phyloP scores from a whole-genome alignment of 192 early-diverging fungal species.

The Linnemannia elongata region DNA sequence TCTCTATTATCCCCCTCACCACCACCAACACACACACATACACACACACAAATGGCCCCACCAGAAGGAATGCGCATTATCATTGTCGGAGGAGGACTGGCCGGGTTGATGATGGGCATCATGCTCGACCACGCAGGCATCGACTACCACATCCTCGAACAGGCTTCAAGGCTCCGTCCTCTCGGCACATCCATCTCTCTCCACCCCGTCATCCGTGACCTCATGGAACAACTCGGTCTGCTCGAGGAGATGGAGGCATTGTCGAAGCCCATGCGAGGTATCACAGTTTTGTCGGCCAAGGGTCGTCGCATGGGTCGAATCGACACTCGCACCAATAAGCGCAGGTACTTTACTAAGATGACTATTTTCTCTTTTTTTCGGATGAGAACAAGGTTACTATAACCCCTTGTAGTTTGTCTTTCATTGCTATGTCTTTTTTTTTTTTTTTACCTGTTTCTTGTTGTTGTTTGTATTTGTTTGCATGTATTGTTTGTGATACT shows the following conservation, averaged over 20 bases:
- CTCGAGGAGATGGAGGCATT: conserved; percentile 34
- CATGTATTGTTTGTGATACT: conserved; percentile 11
- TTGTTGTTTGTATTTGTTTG: background rate
- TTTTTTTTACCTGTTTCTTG: background rate
- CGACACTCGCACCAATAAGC: conserved; percentile 48
- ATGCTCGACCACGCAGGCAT: conserved; percentile 52
- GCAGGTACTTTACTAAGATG: conserved; percentile 18
- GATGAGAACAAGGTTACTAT: no score
- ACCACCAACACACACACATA: background rate
- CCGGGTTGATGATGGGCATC: conserved; percentile 44
- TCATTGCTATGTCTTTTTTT: background rate
- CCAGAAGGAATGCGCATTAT: conserved; percentile 28
- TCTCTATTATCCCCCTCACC: background rate
- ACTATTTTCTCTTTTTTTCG: no score
- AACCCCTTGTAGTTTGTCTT: background rate
- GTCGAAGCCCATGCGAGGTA: conserved; percentile 44
- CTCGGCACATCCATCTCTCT: conserved; percentile 52
- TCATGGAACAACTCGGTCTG: conserved; percentile 48
- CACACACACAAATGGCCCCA: conserved; percentile 17
- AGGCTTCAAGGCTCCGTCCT: conserved; percentile 46
- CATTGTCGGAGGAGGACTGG: conserved; percentile 45
- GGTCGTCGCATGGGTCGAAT: conserved; percentile 49
- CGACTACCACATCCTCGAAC: conserved; percentile 56
- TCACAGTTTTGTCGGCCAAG: conserved; percentile 38
- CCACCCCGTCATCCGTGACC: conserved; percentile 45